These are phyloP conservation scores for Auriscalpium orientale DNA, from an alignment of 768 basidiomycete species.

Conservation along the genomic window DNA sequence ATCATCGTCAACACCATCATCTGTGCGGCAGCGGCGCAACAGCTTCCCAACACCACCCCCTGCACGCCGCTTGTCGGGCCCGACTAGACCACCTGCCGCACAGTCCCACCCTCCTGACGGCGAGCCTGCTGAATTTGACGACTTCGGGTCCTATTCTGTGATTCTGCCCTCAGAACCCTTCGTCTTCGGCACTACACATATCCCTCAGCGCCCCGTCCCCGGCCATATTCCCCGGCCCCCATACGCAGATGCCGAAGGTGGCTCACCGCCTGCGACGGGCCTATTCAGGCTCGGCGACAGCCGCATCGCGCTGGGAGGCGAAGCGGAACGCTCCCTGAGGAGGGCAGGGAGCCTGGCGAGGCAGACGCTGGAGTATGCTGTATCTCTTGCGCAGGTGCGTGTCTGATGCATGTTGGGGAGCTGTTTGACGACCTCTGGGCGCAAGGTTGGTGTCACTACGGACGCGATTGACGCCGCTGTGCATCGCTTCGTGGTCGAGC, in stretches of 20 bases:
- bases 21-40: neutral
- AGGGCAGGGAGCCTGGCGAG: constrained; percentile 8
- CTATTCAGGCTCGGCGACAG: neutral
- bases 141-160: constrained; percentile 48
- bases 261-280: neutral
- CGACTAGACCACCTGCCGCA: neutral
- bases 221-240: constrained; percentile 41
- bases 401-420: neutral
- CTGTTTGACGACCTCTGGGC: neutral
- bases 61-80: neutral
- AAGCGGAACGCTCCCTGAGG: constrained; percentile 5
- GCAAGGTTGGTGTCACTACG: constrained; percentile 66
- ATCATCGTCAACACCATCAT: too few relatives aligned
- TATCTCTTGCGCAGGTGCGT: constrained; percentile 11
- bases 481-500: constrained; percentile 61
- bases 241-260: constrained; percentile 33
- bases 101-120: neutral
- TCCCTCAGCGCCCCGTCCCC: constrained; percentile 49
- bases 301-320: constrained; percentile 6
- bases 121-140: neutral
- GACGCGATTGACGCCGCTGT: constrained; percentile 63
- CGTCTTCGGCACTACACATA: constrained; percentile 58
- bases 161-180: constrained; percentile 64
- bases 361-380: constrained; percentile 7
- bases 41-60: neutral